phyloP scores from a whole-genome alignment of 768 basidiomycete genomes.

The Psilocybe tampanensis region DNA sequence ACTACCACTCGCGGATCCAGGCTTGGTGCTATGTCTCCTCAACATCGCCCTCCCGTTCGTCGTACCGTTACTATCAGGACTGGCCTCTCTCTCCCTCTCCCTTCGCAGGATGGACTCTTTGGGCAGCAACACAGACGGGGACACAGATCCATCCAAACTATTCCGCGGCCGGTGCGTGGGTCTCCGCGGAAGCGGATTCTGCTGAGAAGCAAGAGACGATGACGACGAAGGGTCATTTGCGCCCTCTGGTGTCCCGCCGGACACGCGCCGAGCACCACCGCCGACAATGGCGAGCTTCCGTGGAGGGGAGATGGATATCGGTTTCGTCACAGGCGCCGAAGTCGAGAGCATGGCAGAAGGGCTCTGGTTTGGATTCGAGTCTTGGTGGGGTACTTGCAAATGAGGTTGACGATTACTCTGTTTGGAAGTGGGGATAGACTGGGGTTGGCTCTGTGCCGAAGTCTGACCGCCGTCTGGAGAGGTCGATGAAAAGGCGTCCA shows the following conservation, averaged over 20 bases:
- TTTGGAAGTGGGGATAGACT: constrained; percentile 11
- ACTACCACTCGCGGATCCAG: constrained; percentile 22
- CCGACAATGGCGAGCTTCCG: constrained; percentile 61
- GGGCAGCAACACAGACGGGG: constrained; percentile 40
- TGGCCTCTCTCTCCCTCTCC: constrained; percentile 39
- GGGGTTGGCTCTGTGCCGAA: constrained; percentile 8
- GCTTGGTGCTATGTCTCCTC: constrained; percentile 62
- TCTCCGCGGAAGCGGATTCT: constrained; percentile 30
- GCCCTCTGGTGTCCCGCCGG: constrained; percentile 28
- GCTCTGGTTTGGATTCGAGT: too few species aligned
- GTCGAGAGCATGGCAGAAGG: neutral
- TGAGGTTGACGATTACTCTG: neutral
- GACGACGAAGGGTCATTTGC: neutral
- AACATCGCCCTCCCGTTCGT: constrained; percentile 43
- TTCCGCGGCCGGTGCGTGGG: constrained; percentile 68
- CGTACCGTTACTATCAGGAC: constrained; percentile 48
- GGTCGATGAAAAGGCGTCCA: constrained; percentile 49
- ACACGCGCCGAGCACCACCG: constrained; percentile 40
- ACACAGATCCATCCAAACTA: constrained; percentile 53
- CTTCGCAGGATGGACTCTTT: constrained; percentile 49
- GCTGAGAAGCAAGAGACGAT: neutral
- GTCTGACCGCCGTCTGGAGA: neutral
- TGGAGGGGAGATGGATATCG: constrained; percentile 45
- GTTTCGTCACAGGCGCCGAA: constrained; percentile 18
- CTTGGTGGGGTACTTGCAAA: neutral